phyloP scores from a whole-genome alignment of 2,329 filamentous ascomycete genomes.

The Sporothrix schenckii region DNA sequence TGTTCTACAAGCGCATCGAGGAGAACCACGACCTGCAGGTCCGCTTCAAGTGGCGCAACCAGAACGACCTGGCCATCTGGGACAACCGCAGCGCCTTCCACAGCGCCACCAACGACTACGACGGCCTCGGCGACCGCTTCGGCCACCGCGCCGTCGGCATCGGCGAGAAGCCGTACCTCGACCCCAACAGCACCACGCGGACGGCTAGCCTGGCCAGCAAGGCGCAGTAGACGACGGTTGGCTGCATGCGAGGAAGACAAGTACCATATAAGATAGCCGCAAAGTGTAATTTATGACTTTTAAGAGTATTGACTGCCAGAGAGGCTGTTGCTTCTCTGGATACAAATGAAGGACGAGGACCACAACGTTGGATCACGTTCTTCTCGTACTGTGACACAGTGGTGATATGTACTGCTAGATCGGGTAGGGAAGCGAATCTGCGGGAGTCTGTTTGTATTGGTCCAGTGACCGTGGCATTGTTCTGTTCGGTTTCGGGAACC shows the following conservation, averaged over 20 bases:
- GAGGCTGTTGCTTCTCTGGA: too few relatives aligned
- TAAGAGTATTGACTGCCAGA: too few relatives aligned
- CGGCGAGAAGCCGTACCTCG: conserved; percentile 58
- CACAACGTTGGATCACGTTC: too few relatives aligned
- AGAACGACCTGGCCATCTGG: conserved; percentile 59
- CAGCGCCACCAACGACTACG: conserved; percentile 57
- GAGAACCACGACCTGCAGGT: conserved; percentile 62
- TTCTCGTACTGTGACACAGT: too few relatives aligned
- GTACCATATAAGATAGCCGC: conserved; percentile 1
- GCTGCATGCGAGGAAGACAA: not conserved
- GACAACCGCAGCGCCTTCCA: conserved; percentile 62
- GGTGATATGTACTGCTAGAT: too few relatives aligned
- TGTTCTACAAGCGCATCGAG: conserved; percentile 55
- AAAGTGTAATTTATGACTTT: conserved; percentile 13
- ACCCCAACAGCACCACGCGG: conserved; percentile 46
- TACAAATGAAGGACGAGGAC: too few relatives aligned
- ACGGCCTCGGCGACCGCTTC: conserved; percentile 50
- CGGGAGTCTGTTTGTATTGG: too few relatives aligned
- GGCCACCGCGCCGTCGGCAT: conserved; percentile 56
- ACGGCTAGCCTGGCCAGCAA: conserved; percentile 18
- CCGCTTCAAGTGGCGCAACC: conserved; percentile 49
- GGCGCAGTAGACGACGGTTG: not conserved
- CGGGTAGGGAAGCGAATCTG: too few relatives aligned
- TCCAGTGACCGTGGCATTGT: too few relatives aligned
- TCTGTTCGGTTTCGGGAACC: too few relatives aligned